Evolutionary conservation across 139 green algal genomes (phyloP).

Genomic region (Volvox africanus): DNA sequence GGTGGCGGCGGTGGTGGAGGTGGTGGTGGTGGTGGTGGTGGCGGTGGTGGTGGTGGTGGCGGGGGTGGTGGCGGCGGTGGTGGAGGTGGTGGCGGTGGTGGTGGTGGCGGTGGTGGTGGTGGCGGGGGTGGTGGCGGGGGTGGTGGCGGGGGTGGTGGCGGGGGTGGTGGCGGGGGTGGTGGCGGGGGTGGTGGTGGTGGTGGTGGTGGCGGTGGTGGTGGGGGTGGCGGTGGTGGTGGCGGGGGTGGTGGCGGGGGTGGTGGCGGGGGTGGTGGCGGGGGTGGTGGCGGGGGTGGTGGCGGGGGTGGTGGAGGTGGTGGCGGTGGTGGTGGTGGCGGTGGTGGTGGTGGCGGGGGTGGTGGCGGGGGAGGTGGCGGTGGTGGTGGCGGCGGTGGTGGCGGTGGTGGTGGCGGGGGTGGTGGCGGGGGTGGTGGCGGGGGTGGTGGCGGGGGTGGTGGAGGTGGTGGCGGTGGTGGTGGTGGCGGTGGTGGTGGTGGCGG

Average conservation of each 20-base stretch:
- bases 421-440: too few species aligned
- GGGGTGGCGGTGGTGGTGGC: not conserved
- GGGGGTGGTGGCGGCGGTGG: not conserved
- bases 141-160: not conserved
- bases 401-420: too few species aligned
- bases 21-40: too few species aligned
- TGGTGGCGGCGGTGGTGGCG: too few species aligned
- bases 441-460: not conserved
- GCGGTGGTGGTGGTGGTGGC: too few species aligned
- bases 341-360: not conserved
- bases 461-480: too few species aligned
- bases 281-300: not conserved
- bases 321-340: not conserved
- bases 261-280: too few species aligned
- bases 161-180: not conserved
- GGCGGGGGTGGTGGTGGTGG: not conserved
- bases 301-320: too few species aligned
- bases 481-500: too few species aligned
- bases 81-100: not conserved
- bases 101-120: not conserved
- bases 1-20: not conserved
- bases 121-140: not conserved
- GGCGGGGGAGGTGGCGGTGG: not conserved
- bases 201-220: not conserved
- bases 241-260: too few species aligned